Percentiles rank a stretch among this genome's conserved stretches.
phyloP scores from a whole-genome alignment of 2,329 filamentous ascomycete genomes.

The Trichoderma citrinoviride region DNA sequence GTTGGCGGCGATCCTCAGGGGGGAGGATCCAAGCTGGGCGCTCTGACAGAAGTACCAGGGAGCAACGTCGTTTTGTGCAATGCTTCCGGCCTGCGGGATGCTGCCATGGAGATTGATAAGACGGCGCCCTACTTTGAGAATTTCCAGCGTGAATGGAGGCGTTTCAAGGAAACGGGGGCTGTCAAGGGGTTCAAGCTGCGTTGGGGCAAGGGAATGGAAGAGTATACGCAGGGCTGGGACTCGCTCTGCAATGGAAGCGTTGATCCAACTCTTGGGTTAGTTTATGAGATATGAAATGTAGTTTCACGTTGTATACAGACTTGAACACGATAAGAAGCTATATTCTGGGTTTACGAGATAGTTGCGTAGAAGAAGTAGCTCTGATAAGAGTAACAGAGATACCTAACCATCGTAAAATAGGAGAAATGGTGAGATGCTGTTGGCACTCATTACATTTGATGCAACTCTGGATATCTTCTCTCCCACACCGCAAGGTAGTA shows the following conservation, averaged over 20 bases:
- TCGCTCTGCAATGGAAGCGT: neutral
- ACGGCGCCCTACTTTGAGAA: neutral
- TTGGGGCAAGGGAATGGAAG: constrained; percentile 9
- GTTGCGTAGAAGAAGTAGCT: too few species aligned
- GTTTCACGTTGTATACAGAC: too few species aligned
- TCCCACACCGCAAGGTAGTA: too few species aligned
- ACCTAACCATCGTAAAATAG: too few species aligned
- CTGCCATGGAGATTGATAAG: neutral
- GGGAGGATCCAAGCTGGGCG: neutral
- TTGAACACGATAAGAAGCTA: too few species aligned
- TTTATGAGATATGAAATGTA: neutral
- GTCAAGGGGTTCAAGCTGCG: neutral
- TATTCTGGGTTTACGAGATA: too few species aligned
- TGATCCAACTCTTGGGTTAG: neutral
- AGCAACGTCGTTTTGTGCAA: neutral
- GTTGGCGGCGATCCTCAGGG: constrained; percentile 7
- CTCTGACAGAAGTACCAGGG: neutral
- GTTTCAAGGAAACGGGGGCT: neutral
- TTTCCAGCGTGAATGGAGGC: neutral
- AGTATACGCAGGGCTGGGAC: neutral
- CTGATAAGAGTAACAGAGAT: too few species aligned
- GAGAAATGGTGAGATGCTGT: too few species aligned
- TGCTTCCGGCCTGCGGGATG: neutral
- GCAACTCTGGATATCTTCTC: too few species aligned
- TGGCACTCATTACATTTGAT: too few species aligned